Evolutionary conservation across 371 early-diverging fungal genomes (phyloP).

Genomic region (Lichtheimia corymbifera): DNA sequence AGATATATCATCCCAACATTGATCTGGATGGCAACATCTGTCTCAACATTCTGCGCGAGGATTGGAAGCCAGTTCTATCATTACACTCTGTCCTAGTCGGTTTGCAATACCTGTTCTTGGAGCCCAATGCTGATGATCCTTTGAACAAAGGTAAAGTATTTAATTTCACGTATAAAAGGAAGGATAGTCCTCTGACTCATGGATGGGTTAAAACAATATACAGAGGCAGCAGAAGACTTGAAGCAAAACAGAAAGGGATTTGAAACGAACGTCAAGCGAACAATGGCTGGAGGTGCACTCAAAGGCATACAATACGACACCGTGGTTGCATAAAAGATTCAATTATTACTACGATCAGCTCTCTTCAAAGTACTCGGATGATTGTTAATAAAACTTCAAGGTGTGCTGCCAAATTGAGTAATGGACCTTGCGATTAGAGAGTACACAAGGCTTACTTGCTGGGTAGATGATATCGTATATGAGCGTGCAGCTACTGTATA

Average conservation of each 20-base stretch:
- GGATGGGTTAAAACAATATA: too few species aligned
- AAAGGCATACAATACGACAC: constrained; percentile 66
- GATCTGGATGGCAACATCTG: constrained; percentile 98
- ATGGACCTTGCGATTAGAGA: constrained; percentile 10
- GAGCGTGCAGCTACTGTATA: neutral
- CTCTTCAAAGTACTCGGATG: neutral
- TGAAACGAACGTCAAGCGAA: constrained; percentile 61
- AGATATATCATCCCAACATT: constrained; percentile 99
- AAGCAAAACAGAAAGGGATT: constrained; percentile 64
- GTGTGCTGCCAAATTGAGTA: constrained; percentile 8
- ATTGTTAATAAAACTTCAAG: neutral
- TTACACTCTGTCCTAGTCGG: constrained; percentile 96
- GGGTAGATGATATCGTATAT: neutral
- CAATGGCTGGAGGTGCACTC: constrained; percentile 71
- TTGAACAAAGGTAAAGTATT: constrained; percentile 81
- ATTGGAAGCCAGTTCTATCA: constrained; percentile 99
- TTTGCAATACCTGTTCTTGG: constrained; percentile 93
- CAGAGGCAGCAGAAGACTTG: constrained; percentile 81
- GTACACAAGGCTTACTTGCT: neutral
- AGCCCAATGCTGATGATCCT: constrained; percentile 99
- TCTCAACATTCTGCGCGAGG: constrained; percentile 98
- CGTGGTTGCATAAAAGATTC: constrained; percentile 35
- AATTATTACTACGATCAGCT: neutral
- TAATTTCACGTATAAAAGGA: too few species aligned
- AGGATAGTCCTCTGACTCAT: too few species aligned